phyloP scores from a whole-genome alignment of 352 stramenopile species.

The Stephanocyclus meneghinianus region DNA sequence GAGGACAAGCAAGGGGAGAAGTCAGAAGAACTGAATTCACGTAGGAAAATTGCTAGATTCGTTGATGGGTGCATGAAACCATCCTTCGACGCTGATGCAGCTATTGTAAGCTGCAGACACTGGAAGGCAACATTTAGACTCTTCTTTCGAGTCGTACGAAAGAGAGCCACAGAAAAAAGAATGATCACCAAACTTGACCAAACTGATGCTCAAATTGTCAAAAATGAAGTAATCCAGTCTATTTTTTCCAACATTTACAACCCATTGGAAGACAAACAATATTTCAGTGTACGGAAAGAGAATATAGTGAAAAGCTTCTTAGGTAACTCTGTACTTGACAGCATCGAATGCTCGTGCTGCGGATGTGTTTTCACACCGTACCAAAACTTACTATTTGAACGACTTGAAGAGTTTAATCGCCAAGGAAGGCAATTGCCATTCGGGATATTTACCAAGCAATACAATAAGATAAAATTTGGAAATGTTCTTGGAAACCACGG shows the following conservation, averaged over 20 bases:
- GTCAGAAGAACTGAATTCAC: conserved; percentile 33
- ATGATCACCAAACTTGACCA: background rate
- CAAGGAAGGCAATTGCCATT: conserved; percentile 20
- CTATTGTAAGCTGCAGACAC: conserved; percentile 14
- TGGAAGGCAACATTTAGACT: conserved; percentile 10
- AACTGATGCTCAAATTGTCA: background rate
- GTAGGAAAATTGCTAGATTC: conserved; percentile 10
- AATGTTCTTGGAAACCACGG: background rate
- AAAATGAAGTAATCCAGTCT: background rate
- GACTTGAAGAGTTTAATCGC: conserved; percentile 4
- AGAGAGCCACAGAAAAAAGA: background rate
- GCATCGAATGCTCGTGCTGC: conserved; percentile 43
- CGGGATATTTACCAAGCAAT: conserved; percentile 11
- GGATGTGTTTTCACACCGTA: conserved; percentile 14
- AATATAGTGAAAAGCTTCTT: conserved; percentile 1
- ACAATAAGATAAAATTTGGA: conserved; percentile 12
- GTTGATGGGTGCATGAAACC: background rate
- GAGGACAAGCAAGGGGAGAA: conserved; percentile 28
- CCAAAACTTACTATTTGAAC: background rate
- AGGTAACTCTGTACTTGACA: conserved; percentile 28
- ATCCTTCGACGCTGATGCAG: background rate
- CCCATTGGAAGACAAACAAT: conserved; percentile 3
- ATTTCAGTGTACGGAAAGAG: conserved; percentile 13
- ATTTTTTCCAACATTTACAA: conserved; percentile 21
- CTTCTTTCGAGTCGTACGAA: background rate